A percentile compares a stretch with the other conserved stretches of the same genome.
Evolutionary conservation across 345 rosid species (phyloP).

Genomic region (Pistacia vera): DNA sequence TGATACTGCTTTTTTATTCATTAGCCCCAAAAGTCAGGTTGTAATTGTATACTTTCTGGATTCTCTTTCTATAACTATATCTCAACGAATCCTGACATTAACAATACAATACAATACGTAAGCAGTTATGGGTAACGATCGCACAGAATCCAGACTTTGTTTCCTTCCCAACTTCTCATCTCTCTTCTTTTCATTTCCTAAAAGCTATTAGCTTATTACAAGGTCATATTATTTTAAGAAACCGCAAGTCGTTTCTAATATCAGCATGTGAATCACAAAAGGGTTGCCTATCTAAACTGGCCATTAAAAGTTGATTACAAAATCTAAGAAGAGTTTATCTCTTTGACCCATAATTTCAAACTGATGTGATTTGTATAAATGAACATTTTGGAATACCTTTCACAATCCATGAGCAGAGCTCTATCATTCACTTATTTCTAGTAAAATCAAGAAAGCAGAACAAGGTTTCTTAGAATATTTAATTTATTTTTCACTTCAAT

Average conservation of each 20-base stretch:
- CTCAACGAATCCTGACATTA: no score
- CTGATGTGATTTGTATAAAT: conserved; percentile 8
- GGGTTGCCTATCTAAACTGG: background rate
- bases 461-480: background rate
- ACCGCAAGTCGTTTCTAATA: conserved; percentile 11
- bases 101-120: no score
- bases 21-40: no score
- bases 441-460: conserved; percentile 19
- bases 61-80: no score
- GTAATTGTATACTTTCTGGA: no score
- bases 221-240: conserved; percentile 1
- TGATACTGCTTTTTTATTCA: no score
- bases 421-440: conserved; percentile 7
- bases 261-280: background rate
- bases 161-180: background rate
- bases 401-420: background rate
- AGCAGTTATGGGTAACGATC: background rate
- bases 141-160: background rate
- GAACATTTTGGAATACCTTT: background rate
- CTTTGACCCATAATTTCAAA: background rate
- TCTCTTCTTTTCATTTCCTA: no score
- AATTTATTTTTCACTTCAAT: background rate
- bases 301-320: background rate
- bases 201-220: background rate
- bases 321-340: background rate